phyloP scores from a whole-genome alignment of 345 rosid genomes.

The Gossypium turneri region DNA sequence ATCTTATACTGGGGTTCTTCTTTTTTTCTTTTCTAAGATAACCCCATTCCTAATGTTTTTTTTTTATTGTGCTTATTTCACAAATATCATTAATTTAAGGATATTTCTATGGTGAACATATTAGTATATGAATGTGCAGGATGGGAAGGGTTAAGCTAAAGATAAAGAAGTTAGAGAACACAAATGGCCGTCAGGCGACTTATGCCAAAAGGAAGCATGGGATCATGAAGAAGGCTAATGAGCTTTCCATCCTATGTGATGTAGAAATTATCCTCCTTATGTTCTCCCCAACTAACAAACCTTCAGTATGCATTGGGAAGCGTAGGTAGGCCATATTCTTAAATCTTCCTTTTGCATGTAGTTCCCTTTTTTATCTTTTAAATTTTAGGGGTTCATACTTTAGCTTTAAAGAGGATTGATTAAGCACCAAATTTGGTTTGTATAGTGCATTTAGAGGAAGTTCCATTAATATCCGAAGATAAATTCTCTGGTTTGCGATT shows the following conservation, averaged over 20 bases:
- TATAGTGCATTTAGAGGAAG: background rate
- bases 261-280: constrained; percentile 68
- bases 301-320: constrained; percentile 52
- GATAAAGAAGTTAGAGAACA: constrained; percentile 64
- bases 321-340: constrained; percentile 37
- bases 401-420: background rate
- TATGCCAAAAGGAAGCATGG: constrained; percentile 71
- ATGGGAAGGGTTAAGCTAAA: constrained; percentile 83
- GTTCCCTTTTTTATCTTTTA: background rate
- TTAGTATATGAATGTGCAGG: constrained; percentile 28
- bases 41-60: background rate
- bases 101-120: too few species aligned
- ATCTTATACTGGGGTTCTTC: background rate
- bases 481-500: background rate
- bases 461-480: background rate
- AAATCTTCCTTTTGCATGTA: background rate
- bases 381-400: background rate
- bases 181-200: constrained; percentile 66
- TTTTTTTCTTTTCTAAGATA: background rate
- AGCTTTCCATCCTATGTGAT: constrained; percentile 67
- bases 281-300: constrained; percentile 74
- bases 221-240: constrained; percentile 73
- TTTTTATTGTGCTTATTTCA: background rate
- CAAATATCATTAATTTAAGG: background rate
- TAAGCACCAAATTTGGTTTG: background rate